Base-by-base conservation (phyloP, 176 grass and related monocot genomes). In the Stipa capillata region DNA sequence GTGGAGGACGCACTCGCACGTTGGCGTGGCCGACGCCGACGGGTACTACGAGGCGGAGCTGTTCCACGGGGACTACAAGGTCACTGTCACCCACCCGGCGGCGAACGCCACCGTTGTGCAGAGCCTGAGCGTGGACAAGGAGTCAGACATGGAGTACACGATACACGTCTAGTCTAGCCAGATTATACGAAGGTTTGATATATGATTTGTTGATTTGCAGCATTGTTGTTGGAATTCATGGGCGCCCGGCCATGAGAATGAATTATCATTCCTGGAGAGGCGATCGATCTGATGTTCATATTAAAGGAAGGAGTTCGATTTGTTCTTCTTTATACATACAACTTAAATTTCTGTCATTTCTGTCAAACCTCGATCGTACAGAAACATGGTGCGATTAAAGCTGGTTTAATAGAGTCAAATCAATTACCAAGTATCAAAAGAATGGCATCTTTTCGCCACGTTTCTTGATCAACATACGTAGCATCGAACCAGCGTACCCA, bases 11-110 rank as follows among this genome's bases (percentile, higher is more conserved):
- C 2, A 1, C 4, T 60, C 74, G 40, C 61, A 39, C 55, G 47
- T 52, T 17, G 88, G 88, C 8, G 65, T 65, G 8, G 86, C 90
- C 5, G 90, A 82, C 5, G 79, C 52, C 20, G 58, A 93, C 29
- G 96, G 96, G 4, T 89, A 83, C 59, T 76, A 85, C 63, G 73
- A 87, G 61, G 37, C 90, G 3, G 76, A 82, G 37, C 81, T 99
- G 8, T 84, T 90, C 83, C 90, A 93, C 55, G 96, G 96, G 41
- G 87, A 94, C 4, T 94, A 94, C 74, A 59, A 85, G 16, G 74
- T 99, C 56, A 92, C 64, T 35, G 82, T 99, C 53, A 85, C 32
- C 74, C 83, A 93, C 70, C 70, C 90, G 11, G 68, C 43, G 24
- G 70, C 27, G 34, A 93, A 93, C 71, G 78, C 87, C 66, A 82